Evolutionary conservation across 2,329 filamentous ascomycete genomes (phyloP), one percentile per base, ranked within the genome.

Genomic region (Ophiostoma ulmi): DNA sequence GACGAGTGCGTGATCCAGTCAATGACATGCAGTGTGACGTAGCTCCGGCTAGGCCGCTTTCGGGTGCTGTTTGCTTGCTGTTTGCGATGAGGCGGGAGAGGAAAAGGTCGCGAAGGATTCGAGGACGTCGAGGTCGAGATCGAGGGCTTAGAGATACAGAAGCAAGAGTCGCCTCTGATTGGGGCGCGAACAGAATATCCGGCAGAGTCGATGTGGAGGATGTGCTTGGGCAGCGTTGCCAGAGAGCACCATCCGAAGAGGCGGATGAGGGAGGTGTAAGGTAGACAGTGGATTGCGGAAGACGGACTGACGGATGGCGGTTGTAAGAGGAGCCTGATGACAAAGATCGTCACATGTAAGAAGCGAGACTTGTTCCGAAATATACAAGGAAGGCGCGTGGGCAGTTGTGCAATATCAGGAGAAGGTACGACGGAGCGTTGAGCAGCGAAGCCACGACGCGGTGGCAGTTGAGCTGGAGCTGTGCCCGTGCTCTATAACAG

Each of bases 361-460:
- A 20, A 48, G 44, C 44, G 44, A 20, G 17, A 10, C 52, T 58
- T 13, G 2, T 58, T 48, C 44, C 58, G 22, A 26, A 17, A 55
- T 35, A 20, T 61, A 17, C 55, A 63, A 63, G 58, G 26, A 31
- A 63, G 58, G 58, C 48, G 69, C 31, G 52, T 58, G 38, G 38
- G 31, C 20, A 71, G 66, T 66, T 52, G 58, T 13, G 38, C 31
- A 20, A 61, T 61, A 44, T 44, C 5, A 44, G 69, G 52, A 55
- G 70, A 55, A 44, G 65, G 20, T 52, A 31, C 64, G 55, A 26
- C n/a, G 41, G 13, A 58, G 52, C 52, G 17, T 26, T 8, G 22
- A 17, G 48, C 22, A 58, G 44, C n/a, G 39, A 44, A 70, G 69
- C 67, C 68, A 72, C 68, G 68, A 72, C 68, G 64, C 65, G 52